Percentiles rank a stretch among this genome's conserved stretches.
These are phyloP conservation scores for Penicillium arizonense DNA, from an alignment of 495 filamentous ascomycete species.

Conservation along the genomic window DNA sequence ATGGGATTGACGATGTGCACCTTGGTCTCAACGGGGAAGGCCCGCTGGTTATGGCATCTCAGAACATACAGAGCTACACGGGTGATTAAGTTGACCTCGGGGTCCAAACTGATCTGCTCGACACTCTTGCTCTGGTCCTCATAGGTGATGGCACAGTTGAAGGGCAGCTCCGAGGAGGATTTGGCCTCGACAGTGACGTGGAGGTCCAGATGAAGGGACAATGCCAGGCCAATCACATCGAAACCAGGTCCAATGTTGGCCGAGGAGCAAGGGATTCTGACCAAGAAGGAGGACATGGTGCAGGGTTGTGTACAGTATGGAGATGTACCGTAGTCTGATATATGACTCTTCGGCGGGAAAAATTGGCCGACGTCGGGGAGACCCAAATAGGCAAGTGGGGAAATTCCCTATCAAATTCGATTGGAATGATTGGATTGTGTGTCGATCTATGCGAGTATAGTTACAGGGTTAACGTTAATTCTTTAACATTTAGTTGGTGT, in stretches of 20 bases:
- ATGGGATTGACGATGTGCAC: conserved; percentile 94
- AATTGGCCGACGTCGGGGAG: conserved; percentile 32
- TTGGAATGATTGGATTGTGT: conserved; percentile 2
- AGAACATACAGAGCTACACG: conserved; percentile 89
- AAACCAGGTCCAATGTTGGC: conserved; percentile 97
- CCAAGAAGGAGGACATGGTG: conserved; percentile 53
- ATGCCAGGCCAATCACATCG: conserved; percentile 92
- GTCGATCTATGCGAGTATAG: too few relatives aligned
- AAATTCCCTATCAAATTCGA: conserved; percentile 6
- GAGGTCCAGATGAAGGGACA: conserved; percentile 88
- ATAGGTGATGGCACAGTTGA: conserved; percentile 89
- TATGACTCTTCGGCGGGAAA: conserved; percentile 34
- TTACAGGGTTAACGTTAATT: too few relatives aligned
- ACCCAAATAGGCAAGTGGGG: conserved; percentile 5
- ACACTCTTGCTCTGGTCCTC: conserved; percentile 75
- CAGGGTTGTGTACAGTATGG: not conserved
- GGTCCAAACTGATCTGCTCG: conserved; percentile 71
- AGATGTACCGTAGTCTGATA: not conserved
- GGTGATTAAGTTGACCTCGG: conserved; percentile 86
- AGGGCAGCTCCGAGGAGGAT: conserved; percentile 52
- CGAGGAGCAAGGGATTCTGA: conserved; percentile 79
- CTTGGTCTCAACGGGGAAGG: conserved; percentile 81
- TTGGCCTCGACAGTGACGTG: conserved; percentile 65
- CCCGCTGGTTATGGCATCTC: conserved; percentile 78
- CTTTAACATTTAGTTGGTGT: too few relatives aligned